phyloP scores from a whole-genome alignment of 768 basidiomycete species.

The Grammothele lineata region DNA sequence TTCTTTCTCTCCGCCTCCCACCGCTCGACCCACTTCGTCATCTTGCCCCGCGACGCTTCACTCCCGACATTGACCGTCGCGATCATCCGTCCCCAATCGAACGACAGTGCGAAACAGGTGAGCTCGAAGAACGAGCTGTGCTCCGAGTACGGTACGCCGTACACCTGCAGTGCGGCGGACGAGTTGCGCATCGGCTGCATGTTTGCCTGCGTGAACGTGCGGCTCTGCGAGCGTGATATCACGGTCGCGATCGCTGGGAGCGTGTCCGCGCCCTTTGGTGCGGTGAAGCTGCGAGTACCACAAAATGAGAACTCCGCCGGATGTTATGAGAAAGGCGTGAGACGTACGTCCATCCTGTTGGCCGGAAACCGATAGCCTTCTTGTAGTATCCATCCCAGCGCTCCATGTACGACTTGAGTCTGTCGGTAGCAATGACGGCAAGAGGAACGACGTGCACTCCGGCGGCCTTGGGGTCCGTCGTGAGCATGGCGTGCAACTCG shows the following conservation, averaged over 20 bases:
- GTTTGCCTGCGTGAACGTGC: constrained; percentile 65
- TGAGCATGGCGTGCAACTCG: constrained; percentile 76
- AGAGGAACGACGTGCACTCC: constrained; percentile 87
- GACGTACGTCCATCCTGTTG: constrained; percentile 96
- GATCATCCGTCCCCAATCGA: constrained; percentile 85
- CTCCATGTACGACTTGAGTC: constrained; percentile 70
- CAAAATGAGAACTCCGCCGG: neutral
- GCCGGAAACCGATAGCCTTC: constrained; percentile 77
- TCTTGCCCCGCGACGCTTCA: constrained; percentile 70
- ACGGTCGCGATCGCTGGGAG: constrained; percentile 63
- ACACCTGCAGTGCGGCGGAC: constrained; percentile 63
- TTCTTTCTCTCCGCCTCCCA: constrained; percentile 83
- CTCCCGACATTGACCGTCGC: constrained; percentile 91
- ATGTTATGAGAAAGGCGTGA: too few species aligned
- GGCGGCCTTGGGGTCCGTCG: constrained; percentile 68
- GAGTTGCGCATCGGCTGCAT: constrained; percentile 70
- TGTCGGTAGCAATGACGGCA: constrained; percentile 67
- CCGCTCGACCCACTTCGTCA: constrained; percentile 82
- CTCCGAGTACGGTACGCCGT: constrained; percentile 90
- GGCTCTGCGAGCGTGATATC: constrained; percentile 61
- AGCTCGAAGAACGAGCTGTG: constrained; percentile 95
- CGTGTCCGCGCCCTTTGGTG: constrained; percentile 58
- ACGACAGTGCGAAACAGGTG: constrained; percentile 90
- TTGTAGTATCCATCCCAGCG: constrained; percentile 69
- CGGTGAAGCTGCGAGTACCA: constrained; percentile 53